Evolutionary conservation across 805 yeast species (phyloP).

Genomic region (Starmerella stellata): DNA sequence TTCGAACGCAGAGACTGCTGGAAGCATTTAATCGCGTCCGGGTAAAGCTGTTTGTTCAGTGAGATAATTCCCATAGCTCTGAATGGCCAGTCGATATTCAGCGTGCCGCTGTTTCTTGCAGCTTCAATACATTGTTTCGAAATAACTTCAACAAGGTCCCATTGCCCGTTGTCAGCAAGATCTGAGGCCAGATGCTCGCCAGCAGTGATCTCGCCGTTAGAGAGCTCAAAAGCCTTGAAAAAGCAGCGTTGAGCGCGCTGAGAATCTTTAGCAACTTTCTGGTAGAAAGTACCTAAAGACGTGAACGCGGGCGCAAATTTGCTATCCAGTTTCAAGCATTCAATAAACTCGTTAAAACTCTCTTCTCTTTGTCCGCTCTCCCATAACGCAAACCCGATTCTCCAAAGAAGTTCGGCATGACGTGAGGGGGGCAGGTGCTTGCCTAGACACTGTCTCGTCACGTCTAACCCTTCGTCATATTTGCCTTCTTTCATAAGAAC

Average conservation of each 20-base stretch:
- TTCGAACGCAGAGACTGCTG: conserved; percentile 65
- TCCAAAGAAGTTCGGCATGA: conserved; percentile 44
- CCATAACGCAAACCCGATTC: conserved; percentile 50
- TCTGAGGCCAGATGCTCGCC: conserved; percentile 54
- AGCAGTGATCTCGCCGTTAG: conserved; percentile 54
- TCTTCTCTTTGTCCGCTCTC: conserved; percentile 20
- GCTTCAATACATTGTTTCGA: conserved; percentile 48
- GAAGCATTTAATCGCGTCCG: conserved; percentile 71
- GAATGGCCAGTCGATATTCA: conserved; percentile 52
- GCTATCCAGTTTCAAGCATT: conserved; percentile 44
- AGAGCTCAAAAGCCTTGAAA: conserved; percentile 75
- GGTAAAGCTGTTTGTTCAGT: conserved; percentile 51
- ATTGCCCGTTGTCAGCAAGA: conserved; percentile 50
- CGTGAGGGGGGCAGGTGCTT: conserved; percentile 27
- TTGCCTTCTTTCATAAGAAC: conserved; percentile 42
- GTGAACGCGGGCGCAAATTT: conserved; percentile 67
- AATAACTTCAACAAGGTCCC: conserved; percentile 69
- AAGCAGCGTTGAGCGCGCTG: conserved; percentile 69
- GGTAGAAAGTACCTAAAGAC: conserved; percentile 58
- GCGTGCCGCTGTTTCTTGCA: conserved; percentile 25
- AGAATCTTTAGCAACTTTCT: conserved; percentile 37
- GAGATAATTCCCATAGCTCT: conserved; percentile 67
- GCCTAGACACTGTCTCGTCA: conserved; percentile 30
- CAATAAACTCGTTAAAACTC: conserved; percentile 39
- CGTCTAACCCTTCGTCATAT: conserved; percentile 28